Evolutionary conservation across 2,329 filamentous ascomycete species (phyloP).

Genomic region (Trichoderma oligosporum): DNA sequence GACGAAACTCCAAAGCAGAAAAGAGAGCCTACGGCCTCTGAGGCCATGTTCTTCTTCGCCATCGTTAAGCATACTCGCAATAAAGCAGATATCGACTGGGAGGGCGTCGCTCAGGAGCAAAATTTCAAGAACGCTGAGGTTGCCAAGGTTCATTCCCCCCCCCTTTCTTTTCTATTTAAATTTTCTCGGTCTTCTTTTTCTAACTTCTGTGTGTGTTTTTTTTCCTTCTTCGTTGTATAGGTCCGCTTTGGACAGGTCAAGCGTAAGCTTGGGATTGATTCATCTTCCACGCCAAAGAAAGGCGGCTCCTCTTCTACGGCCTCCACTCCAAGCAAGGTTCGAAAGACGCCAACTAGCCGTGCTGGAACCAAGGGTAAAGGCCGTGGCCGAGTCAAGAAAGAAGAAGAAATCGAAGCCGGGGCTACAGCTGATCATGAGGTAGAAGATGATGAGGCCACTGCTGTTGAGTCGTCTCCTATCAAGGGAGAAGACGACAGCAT

Average conservation of each 20-base stretch:
- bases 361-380: constrained; percentile 26
- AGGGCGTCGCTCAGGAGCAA: constrained; percentile 39
- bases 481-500: constrained; percentile 16
- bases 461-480: constrained; percentile 14
- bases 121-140: constrained; percentile 45
- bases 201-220: not conserved
- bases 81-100: constrained; percentile 48
- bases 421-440: too few relatives aligned
- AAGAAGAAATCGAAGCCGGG: constrained; percentile 22
- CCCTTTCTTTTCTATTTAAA: not conserved
- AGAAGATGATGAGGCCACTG: not conserved
- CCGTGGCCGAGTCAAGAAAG: constrained; percentile 23
- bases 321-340: constrained; percentile 29
- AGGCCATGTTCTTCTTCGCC: constrained; percentile 44
- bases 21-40: constrained; percentile 38
- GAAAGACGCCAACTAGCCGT: constrained; percentile 29
- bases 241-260: constrained; percentile 50
- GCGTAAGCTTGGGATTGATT: constrained; percentile 41
- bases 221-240: constrained; percentile 23
- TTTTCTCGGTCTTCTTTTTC: not conserved
- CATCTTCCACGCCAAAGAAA: constrained; percentile 24
- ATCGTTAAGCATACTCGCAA: constrained; percentile 43
- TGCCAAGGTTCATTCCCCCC: constrained; percentile 39
- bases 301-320: constrained; percentile 20
- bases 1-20: constrained; percentile 29